Percentiles rank a stretch among this genome's conserved stretches.
phyloP scores from a whole-genome alignment of 441 rosid species.

The Erodium moschatum region DNA sequence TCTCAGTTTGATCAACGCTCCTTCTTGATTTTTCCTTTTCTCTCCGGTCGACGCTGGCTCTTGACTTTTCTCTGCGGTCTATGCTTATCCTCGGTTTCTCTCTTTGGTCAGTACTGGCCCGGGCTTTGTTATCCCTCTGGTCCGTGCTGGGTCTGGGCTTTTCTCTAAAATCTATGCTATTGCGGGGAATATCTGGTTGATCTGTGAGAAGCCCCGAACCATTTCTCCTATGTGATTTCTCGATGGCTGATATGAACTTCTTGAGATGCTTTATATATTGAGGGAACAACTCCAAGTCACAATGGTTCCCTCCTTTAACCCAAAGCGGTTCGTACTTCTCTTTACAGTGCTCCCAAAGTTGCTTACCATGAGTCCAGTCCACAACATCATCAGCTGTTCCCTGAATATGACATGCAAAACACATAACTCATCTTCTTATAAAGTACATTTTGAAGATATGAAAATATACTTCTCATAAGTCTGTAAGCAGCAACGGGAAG shows the following conservation, averaged over 20 bases:
- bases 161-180: slow-evolving; percentile 61
- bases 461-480: background rate
- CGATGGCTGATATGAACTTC: slow-evolving; percentile 73
- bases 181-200: slow-evolving; percentile 31
- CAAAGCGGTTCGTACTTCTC: slow-evolving; percentile 87
- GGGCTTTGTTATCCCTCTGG: slow-evolving; percentile 21
- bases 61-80: slow-evolving; percentile 49
- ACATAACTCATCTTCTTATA: background rate
- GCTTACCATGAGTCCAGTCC: slow-evolving; percentile 84
- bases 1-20: slow-evolving; percentile 35
- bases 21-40: slow-evolving; percentile 38
- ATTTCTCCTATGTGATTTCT: slow-evolving; percentile 34
- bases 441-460: background rate
- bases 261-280: slow-evolving; percentile 78
- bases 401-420: slow-evolving; percentile 31
- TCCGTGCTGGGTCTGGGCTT: slow-evolving; percentile 29
- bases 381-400: slow-evolving; percentile 91
- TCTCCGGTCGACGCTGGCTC: slow-evolving; percentile 40
- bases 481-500: no score
- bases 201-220: slow-evolving; percentile 28
- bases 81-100: slow-evolving; percentile 40
- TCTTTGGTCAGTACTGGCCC: slow-evolving; percentile 27
- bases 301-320: slow-evolving; percentile 89
- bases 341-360: slow-evolving; percentile 73
- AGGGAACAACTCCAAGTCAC: slow-evolving; percentile 74